Conservation (phyloP, 257 asterid genomes). For the Capsicum pubescens region DNA sequence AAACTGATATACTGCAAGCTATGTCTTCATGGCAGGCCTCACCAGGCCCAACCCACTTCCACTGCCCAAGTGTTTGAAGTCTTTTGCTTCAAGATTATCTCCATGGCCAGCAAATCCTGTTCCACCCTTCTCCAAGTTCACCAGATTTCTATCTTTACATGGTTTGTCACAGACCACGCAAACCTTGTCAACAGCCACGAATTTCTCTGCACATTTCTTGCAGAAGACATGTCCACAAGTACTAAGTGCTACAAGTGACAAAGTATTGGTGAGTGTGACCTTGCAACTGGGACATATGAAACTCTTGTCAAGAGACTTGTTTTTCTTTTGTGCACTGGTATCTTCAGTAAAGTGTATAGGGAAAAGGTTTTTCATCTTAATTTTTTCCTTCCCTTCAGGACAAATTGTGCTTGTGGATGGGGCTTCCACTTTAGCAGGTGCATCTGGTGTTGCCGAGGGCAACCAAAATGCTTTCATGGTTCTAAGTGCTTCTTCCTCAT, state of each 20-base stretch:
- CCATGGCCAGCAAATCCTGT: conserved; percentile 95
- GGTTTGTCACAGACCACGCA: conserved; percentile 81
- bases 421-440: conserved; percentile 74
- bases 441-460: conserved; percentile 96
- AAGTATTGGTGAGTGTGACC: conserved; percentile 79
- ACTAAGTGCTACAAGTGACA: conserved; percentile 70
- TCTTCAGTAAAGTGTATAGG: conserved; percentile 70
- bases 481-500: conserved; percentile 93
- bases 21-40: conserved; percentile 84
- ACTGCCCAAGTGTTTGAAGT: conserved; percentile 92
- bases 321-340: conserved; percentile 52
- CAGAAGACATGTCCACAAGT: conserved; percentile 96
- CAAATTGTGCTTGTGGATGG: conserved; percentile 75
- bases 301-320: conserved; percentile 66
- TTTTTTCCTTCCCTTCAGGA: conserved; percentile 92
- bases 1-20: conserved; percentile 30
- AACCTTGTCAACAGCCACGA: conserved; percentile 81
- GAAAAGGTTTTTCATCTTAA: conserved; percentile 78
- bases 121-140: conserved; percentile 84
- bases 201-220: conserved; percentile 88
- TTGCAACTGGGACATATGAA: conserved; percentile 93
- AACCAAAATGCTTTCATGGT: conserved; percentile 99
- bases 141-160: conserved; percentile 76
- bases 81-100: conserved; percentile 92
- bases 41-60: conserved; percentile 95